These are phyloP conservation scores for Xerocomellus chrysenteron DNA, from an alignment of 768 basidiomycete genomes.

Conservation along the genomic window DNA sequence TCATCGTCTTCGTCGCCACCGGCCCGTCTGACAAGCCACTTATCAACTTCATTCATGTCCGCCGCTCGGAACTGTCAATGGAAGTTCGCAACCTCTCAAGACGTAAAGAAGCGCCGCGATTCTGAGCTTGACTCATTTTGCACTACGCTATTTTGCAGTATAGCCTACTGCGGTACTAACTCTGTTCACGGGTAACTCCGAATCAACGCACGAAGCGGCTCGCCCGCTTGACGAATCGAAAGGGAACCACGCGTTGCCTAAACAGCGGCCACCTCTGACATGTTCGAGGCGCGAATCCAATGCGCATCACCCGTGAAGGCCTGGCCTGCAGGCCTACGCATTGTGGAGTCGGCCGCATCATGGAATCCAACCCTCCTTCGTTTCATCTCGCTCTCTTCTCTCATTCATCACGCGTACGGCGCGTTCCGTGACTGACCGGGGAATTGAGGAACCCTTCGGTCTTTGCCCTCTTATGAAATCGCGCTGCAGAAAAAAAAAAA, in stretches of 20 bases:
- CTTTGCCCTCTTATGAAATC: slow-evolving; percentile 7
- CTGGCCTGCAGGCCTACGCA: slow-evolving; percentile 23
- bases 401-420: slow-evolving; percentile 3
- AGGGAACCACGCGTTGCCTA: not conserved
- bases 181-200: not conserved
- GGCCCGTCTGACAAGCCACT: slow-evolving; percentile 6
- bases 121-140: not conserved
- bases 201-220: not conserved
- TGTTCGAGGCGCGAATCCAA: slow-evolving; percentile 17
- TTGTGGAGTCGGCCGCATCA: slow-evolving; percentile 15
- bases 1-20: slow-evolving; percentile 18
- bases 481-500: not conserved
- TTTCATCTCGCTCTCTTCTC: slow-evolving; percentile 20
- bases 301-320: not conserved
- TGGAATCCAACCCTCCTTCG: not conserved
- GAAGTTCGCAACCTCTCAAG: not conserved
- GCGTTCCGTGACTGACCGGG: slow-evolving; percentile 18
- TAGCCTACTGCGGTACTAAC: not conserved
- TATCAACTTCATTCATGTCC: slow-evolving; percentile 23
- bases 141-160: not conserved
- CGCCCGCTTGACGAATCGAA: not conserved
- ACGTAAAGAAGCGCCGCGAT: slow-evolving; percentile 8
- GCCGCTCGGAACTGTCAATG: slow-evolving; percentile 1
- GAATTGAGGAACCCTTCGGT: not conserved
- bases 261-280: not conserved